Evolutionary conservation across 345 rosid genomes (phyloP).

Genomic region (Dimocarpus longan): DNA sequence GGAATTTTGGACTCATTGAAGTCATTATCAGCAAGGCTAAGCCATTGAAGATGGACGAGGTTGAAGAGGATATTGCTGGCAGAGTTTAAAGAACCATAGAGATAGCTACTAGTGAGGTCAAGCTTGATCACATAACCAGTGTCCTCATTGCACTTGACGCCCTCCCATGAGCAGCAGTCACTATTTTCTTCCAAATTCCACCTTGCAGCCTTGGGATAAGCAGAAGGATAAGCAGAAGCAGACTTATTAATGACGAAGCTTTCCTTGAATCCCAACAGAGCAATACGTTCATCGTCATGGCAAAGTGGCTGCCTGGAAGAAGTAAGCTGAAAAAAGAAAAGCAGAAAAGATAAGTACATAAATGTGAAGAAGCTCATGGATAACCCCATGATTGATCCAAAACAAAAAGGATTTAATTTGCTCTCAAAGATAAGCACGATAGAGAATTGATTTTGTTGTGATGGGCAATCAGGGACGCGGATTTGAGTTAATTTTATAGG

Average conservation of each 20-base stretch:
- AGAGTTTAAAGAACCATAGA: not conserved
- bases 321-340: not conserved
- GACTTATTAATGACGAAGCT: not conserved
- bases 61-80: not conserved
- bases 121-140: conserved; percentile 7
- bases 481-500: too few species aligned
- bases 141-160: not conserved
- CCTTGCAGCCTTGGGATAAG: not conserved
- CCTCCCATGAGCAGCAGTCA: conserved; percentile 11
- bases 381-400: not conserved
- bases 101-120: conserved; percentile 1
- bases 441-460: too few species aligned
- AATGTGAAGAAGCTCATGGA: not conserved
- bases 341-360: not conserved
- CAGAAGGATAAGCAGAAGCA: not conserved
- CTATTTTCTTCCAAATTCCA: not conserved
- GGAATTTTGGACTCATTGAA: conserved; percentile 9
- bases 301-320: not conserved
- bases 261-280: conserved; percentile 6
- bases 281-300: not conserved
- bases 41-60: conserved; percentile 16
- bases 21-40: not conserved
- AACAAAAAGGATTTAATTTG: too few species aligned
- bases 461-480: too few species aligned
- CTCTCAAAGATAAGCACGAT: too few species aligned